Evolutionary conservation across 2,329 filamentous ascomycete species (phyloP).

Genomic region (Atkinsonella hypoxylon): DNA sequence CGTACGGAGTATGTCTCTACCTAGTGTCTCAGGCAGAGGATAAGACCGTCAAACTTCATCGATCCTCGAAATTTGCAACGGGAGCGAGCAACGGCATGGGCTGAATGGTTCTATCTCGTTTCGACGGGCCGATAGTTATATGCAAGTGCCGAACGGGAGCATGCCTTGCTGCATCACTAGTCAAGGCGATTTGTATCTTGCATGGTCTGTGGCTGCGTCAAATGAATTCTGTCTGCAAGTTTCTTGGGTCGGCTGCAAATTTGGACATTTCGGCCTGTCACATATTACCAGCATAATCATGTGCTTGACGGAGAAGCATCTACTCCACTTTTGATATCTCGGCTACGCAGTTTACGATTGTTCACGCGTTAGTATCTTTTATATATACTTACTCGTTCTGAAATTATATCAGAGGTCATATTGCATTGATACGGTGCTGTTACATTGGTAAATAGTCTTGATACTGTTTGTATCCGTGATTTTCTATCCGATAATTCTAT

Average conservation of each 20-base stretch:
- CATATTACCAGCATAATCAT: too few species aligned
- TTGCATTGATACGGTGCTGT: too few species aligned
- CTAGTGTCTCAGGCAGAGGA: slow-evolving; percentile 2
- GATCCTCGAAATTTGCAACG: neutral
- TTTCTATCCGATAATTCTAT: neutral
- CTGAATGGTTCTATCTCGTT: too few species aligned
- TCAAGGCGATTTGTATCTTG: neutral
- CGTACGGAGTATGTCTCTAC: slow-evolving; percentile 7
- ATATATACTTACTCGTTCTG: too few species aligned
- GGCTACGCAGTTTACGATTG: too few species aligned
- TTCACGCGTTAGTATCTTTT: too few species aligned
- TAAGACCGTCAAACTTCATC: neutral
- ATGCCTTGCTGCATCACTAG: neutral
- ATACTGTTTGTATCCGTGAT: neutral
- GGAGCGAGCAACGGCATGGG: neutral
- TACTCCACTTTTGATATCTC: too few species aligned
- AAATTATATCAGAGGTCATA: too few species aligned
- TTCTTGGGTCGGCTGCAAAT: neutral
- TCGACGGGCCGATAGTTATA: too few species aligned
- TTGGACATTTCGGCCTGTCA: too few species aligned
- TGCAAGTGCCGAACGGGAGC: neutral
- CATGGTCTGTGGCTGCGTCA: neutral
- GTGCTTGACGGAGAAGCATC: too few species aligned
- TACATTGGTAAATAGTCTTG: neutral
- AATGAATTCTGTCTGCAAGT: neutral